These are phyloP conservation scores for Lathyrus oleraceus DNA, from an alignment of 306 rosid genomes.

Conservation along the genomic window DNA sequence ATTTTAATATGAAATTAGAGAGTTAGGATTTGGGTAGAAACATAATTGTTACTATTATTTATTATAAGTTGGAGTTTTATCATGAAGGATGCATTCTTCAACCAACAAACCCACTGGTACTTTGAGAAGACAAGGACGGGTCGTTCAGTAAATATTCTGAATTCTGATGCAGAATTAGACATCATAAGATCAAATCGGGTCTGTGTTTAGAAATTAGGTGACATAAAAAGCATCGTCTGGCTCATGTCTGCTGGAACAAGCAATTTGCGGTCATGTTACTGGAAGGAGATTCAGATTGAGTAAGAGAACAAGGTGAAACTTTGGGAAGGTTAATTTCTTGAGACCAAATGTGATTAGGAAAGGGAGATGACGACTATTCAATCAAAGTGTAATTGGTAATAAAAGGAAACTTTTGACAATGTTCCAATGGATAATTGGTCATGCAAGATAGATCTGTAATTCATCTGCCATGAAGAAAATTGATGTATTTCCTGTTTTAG, in stretches of 20 bases:
- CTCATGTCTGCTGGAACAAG: constrained; percentile 4
- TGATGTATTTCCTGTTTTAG: background rate
- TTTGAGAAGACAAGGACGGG: background rate
- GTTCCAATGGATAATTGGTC: background rate
- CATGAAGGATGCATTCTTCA: no score
- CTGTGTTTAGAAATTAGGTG: background rate
- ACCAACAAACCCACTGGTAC: no score
- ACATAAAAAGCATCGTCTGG: background rate
- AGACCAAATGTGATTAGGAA: background rate
- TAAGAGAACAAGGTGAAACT: background rate
- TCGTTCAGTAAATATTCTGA: background rate
- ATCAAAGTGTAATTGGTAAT: background rate
- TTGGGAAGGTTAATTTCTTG: background rate
- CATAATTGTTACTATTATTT: background rate
- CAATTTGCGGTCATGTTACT: background rate
- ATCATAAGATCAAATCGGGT: constrained; percentile 4
- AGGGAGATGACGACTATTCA: background rate
- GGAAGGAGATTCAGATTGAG: background rate
- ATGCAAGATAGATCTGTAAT: background rate
- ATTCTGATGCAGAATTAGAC: background rate
- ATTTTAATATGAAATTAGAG: constrained; percentile 5
- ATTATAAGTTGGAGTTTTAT: background rate
- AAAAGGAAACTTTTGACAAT: constrained; percentile 8
- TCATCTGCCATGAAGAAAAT: background rate
- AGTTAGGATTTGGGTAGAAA: background rate